These are phyloP conservation scores for Pythium phragmiticola DNA, from an alignment of 352 stramenopile species.

Conservation along the genomic window DNA sequence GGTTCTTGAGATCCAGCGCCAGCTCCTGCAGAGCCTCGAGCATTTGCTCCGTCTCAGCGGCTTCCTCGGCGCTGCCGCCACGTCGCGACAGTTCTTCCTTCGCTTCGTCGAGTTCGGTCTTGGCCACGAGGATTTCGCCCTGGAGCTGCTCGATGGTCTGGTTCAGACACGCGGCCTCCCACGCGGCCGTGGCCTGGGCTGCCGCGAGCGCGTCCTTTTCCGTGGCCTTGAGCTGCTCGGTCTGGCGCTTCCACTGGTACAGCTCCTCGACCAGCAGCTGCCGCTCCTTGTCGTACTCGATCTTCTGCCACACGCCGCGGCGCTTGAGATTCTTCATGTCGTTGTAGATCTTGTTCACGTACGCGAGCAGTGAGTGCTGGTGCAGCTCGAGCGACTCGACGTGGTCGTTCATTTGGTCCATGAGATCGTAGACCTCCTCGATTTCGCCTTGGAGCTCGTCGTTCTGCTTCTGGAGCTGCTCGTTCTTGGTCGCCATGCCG, in stretches of 20 bases:
- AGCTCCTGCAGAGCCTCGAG: slow-evolving; percentile 25
- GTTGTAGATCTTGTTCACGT: slow-evolving; percentile 27
- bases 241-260: slow-evolving; percentile 24
- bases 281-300: slow-evolving; percentile 31
- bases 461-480: slow-evolving; percentile 21
- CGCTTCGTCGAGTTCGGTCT: slow-evolving; percentile 19
- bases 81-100: slow-evolving; percentile 25
- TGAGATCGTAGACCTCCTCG: slow-evolving; percentile 22
- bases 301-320: slow-evolving; percentile 29
- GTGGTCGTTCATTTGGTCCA: slow-evolving; percentile 28
- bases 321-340: slow-evolving; percentile 30
- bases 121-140: slow-evolving; percentile 16
- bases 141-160: slow-evolving; percentile 29
- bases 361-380: slow-evolving; percentile 23
- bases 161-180: slow-evolving; percentile 28
- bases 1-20: slow-evolving; percentile 23
- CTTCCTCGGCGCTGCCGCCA: slow-evolving; percentile 10
- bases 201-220: slow-evolving; percentile 21
- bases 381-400: slow-evolving; percentile 25
- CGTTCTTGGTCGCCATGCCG: slow-evolving; percentile 17
- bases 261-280: slow-evolving; percentile 28
- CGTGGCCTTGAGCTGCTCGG: slow-evolving; percentile 21
- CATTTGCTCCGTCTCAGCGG: slow-evolving; percentile 25
- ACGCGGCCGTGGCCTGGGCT: slow-evolving; percentile 24
- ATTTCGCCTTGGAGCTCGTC: slow-evolving; percentile 19